Base-by-base conservation (phyloP, 108 stramenopile genomes). In the Skeletonema marinoi region DNA sequence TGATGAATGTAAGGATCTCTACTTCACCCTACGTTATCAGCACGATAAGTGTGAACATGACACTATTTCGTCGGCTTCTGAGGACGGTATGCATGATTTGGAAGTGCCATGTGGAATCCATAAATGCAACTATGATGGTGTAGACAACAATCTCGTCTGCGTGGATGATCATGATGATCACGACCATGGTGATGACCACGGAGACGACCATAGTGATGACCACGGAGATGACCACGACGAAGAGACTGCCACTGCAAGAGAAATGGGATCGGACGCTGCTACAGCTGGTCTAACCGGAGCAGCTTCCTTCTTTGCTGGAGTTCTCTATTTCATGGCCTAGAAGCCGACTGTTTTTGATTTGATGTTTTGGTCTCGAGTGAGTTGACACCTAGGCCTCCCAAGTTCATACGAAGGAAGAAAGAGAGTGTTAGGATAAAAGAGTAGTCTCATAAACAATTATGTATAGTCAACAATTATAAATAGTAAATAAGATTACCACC, bases 41-140 rank as follows among this genome's bases (percentile, higher is more conserved):
- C 76, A 77, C 44, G 76, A 77, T 36, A 42, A 17, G 12, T 77
- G 76, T 30, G 41, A 39, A 10, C 73, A 74, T 66, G 73, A 74
- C 35, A 21, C 73, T 19, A 21, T 74, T 35, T 66, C 65, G 0
- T 7, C 14, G 16, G 73, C 73, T 21, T 62, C 73, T 13, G 60
- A 61, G 60, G 60, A 70, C 29, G 75, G 75, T 63, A 30, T 76
- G 0, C 75, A 76, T 31, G 58, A 68, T 41, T 25, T 76, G 60
- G 75, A 76, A 39, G 58, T 12, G 2, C 29, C 36, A 32, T 76
- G 75, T 31, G 36, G 70, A 16, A 62, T 38, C 14, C 75, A 76
- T 11, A 62, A 61, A 29, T 76, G 75, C 58, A 76, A 76, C 42
- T 33, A 29, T 4, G 66, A 19, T 44, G 66, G 66, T 31, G 31